Evolutionary conservation across 1,139 yeast species (phyloP).

Genomic region (Suhomyces guaymorum): DNA sequence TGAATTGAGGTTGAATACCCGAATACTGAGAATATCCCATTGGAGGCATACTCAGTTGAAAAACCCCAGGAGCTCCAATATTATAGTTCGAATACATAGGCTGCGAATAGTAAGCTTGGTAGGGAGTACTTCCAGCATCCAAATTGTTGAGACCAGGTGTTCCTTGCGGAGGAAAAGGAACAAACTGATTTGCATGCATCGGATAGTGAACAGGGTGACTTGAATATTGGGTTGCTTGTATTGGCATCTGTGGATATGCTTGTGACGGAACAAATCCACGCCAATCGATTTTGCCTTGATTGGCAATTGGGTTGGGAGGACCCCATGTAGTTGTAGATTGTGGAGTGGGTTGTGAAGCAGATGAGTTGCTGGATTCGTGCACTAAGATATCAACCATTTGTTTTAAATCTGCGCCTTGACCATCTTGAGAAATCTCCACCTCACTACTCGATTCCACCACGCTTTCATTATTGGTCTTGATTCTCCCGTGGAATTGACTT

Average conservation of each 20-base stretch:
- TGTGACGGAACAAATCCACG: no score
- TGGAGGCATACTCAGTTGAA: background rate
- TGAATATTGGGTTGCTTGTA: conserved; percentile 7
- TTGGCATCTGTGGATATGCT: conserved; percentile 2
- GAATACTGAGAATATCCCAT: background rate
- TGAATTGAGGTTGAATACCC: background rate
- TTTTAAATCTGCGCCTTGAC: conserved; percentile 14
- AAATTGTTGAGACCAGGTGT: conserved; percentile 3
- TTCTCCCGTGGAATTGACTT: conserved; percentile 19
- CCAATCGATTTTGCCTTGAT: conserved; percentile 8
- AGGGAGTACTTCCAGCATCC: conserved; percentile 14
- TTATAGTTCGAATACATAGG: conserved; percentile 3
- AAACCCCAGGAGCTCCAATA: background rate
- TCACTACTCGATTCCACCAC: conserved; percentile 9
- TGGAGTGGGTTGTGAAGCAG: conserved; percentile 1
- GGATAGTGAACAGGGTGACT: conserved; percentile 3
- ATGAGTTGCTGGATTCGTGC: conserved; percentile 6
- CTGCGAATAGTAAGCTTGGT: conserved; percentile 7
- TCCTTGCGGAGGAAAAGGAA: conserved; percentile 8
- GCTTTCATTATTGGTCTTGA: conserved; percentile 7
- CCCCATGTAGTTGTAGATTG: conserved; percentile 5
- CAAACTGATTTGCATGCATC: conserved; percentile 1
- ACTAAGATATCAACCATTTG: conserved; percentile 23
- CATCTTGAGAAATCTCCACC: conserved; percentile 5
- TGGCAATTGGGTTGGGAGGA: conserved; percentile 1